Conservation (phyloP, 73 alveolate genomes). For the Stentor coeruleus region DNA sequence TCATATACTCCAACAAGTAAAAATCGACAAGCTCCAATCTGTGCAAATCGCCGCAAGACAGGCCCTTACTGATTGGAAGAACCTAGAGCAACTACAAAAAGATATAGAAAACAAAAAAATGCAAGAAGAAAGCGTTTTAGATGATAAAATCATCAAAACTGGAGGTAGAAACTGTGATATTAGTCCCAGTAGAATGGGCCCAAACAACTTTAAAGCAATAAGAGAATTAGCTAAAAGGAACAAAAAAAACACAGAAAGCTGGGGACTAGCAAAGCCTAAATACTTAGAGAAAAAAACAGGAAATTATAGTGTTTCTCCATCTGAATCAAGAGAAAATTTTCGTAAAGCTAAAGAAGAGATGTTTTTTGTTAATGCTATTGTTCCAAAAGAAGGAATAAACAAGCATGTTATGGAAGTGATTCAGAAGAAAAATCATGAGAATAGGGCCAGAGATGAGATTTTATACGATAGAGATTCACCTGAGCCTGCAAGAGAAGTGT, state of each 20-base stretch:
- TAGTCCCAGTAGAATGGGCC: slow-evolving; percentile 16
- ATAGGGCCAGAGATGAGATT: background rate
- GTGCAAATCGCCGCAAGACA: slow-evolving; percentile 25
- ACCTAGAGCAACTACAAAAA: background rate
- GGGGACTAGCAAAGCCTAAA: background rate
- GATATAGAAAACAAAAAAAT: slow-evolving; percentile 18
- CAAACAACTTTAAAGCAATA: slow-evolving; percentile 19
- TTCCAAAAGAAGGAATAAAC: slow-evolving; percentile 13
- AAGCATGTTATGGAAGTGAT: slow-evolving; percentile 21
- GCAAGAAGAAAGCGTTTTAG: background rate
- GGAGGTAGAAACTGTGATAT: background rate
- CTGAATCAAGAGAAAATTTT: background rate
- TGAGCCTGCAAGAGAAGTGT: background rate
- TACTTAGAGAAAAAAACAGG: background rate
- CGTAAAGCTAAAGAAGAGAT: background rate
- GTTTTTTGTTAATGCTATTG: background rate
- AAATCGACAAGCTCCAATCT: background rate
- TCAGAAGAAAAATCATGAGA: background rate
- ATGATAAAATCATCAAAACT: background rate
- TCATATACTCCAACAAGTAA: background rate
- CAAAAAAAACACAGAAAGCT: slow-evolving; percentile 11
- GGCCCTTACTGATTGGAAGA: slow-evolving; percentile 7
- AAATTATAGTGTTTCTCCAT: background rate
- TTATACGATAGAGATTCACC: background rate
- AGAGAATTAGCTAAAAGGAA: slow-evolving; percentile 12